Percentiles rank a stretch among this genome's conserved stretches.
Evolutionary conservation across 2,329 filamentous ascomycete genomes (phyloP).

Genomic region (Dryadomyces sulphureus): DNA sequence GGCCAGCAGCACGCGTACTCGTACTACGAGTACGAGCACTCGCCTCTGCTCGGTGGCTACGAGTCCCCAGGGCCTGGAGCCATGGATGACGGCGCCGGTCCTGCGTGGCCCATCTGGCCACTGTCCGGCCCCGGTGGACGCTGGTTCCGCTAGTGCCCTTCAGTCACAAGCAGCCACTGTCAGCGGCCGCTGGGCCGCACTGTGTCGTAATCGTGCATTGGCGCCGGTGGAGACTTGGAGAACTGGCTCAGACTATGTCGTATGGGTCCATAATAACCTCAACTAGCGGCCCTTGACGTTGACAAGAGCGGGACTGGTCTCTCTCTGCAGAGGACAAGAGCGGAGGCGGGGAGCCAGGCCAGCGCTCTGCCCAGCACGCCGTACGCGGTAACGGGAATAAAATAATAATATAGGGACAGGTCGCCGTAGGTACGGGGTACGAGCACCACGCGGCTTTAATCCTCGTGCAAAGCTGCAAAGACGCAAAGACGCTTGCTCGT

Average conservation of each 20-base stretch:
- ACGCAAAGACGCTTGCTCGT: no score
- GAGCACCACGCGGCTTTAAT: no score
- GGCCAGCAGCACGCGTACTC: no score
- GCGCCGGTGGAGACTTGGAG: slow-evolving; percentile 3
- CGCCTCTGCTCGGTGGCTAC: no score
- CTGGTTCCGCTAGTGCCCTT: neutral
- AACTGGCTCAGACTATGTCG: neutral
- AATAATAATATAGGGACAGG: no score
- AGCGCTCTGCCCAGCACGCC: no score
- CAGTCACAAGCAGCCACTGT: neutral
- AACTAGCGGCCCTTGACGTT: slow-evolving; percentile 1
- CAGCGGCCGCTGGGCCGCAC: neutral
- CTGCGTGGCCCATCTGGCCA: neutral
- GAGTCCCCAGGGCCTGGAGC: neutral
- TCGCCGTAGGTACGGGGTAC: no score
- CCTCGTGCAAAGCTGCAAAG: no score
- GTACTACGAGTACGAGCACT: no score
- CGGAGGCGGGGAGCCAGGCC: neutral
- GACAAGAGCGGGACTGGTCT: neutral
- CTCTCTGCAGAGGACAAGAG: neutral
- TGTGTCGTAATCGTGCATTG: slow-evolving; percentile 6
- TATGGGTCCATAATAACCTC: slow-evolving; percentile 3
- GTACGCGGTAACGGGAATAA: no score
- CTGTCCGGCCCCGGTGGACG: neutral
- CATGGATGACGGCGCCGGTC: neutral